Percentiles rank a stretch among this genome's conserved stretches.
These are phyloP conservation scores for Umbelopsis ramanniana DNA, from an alignment of 192 early-diverging fungal genomes.

Conservation along the genomic window DNA sequence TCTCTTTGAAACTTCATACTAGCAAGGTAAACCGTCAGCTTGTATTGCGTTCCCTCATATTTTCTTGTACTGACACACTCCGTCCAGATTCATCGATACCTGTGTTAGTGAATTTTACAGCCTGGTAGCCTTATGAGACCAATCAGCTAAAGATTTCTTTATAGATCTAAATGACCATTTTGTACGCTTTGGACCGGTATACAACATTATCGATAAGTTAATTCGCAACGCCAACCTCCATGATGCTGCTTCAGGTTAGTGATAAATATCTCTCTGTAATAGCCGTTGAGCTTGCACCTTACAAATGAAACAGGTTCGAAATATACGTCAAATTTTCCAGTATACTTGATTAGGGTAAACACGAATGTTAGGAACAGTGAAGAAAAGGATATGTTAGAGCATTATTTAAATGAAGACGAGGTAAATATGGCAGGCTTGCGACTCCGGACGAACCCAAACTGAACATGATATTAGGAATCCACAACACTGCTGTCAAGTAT, in stretches of 20 bases:
- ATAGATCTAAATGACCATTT: conserved; percentile 2
- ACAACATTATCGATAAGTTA: not conserved
- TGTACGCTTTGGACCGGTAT: not conserved
- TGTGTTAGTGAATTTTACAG: not conserved
- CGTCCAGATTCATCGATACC: not conserved
- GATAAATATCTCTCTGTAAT: no score
- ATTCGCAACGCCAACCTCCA: not conserved
- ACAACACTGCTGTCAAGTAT: not conserved
- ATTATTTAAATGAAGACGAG: conserved; percentile 4
- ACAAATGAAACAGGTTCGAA: not conserved
- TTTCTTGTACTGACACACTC: no score
- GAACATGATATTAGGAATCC: conserved; percentile 28
- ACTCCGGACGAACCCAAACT: not conserved
- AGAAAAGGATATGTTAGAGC: not conserved
- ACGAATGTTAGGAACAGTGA: not conserved
- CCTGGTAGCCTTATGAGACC: not conserved
- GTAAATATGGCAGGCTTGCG: not conserved
- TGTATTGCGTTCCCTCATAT: no score
- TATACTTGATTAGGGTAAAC: not conserved
- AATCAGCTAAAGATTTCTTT: not conserved
- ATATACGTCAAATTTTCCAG: not conserved
- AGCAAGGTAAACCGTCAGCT: conserved; percentile 36
- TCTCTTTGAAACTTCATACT: conserved; percentile 41
- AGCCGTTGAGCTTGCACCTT: not conserved
- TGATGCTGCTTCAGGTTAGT: not conserved